Evolutionary conservation across 768 basidiomycete species (phyloP).

Genomic region (Mycena capillaripes): DNA sequence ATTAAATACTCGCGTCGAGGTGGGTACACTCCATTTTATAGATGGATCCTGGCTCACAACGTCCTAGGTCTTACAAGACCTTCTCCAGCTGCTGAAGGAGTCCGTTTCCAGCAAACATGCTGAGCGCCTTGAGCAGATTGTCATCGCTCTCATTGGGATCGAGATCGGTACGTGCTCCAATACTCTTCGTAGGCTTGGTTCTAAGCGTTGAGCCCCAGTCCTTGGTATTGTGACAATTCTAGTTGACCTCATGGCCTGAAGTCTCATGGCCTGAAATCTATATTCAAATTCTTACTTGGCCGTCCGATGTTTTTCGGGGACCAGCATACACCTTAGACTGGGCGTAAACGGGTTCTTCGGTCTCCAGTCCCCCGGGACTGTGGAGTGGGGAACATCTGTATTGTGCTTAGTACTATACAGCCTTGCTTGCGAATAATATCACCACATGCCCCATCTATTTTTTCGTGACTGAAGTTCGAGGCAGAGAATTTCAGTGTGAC

Average conservation of each 20-base stretch:
- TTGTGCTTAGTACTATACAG: not conserved
- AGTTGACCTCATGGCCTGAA: constrained; percentile 77
- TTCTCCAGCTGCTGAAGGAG: constrained; percentile 95
- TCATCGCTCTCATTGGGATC: constrained; percentile 91
- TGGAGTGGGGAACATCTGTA: not conserved
- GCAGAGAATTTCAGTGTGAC: no score
- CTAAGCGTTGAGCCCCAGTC: constrained; percentile 57
- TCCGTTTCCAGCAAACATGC: constrained; percentile 92
- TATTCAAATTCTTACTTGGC: no score
- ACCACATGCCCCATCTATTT: not conserved
- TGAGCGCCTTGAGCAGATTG: constrained; percentile 92
- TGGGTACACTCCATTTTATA: constrained; percentile 45
- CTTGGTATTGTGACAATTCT: constrained; percentile 93
- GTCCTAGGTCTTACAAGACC: constrained; percentile 92
- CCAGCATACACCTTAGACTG: no score
- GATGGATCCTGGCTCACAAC: not conserved
- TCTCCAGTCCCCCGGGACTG: constrained; percentile 7
- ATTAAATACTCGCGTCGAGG: constrained; percentile 94
- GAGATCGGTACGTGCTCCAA: constrained; percentile 75
- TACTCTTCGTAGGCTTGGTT: constrained; percentile 6
- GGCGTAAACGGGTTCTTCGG: not conserved
- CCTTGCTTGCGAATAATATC: not conserved
- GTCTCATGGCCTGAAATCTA: not conserved
- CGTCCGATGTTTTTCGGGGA: no score
- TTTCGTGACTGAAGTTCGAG: not conserved